Evolutionary conservation across 2,329 filamentous ascomycete genomes (phyloP).

Genomic region (Aspergillus tanneri): DNA sequence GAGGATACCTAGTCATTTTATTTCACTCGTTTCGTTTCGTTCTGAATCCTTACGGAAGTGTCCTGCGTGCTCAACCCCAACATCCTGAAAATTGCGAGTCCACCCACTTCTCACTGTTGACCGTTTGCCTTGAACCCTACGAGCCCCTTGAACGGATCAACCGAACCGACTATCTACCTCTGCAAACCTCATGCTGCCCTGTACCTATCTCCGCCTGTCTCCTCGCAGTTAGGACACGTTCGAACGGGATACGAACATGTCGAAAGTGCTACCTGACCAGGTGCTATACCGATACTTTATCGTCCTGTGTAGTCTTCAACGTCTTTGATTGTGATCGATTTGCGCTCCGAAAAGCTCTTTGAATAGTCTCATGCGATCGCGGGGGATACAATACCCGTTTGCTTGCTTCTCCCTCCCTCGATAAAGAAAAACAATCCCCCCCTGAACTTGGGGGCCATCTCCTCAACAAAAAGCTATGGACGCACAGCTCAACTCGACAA

Average conservation of each 20-base stretch:
- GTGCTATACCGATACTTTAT: conserved; percentile 14
- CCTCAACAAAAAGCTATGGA: conserved; percentile 22
- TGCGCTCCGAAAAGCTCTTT: not conserved
- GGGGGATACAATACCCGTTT: conserved; percentile 16
- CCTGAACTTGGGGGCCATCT: conserved; percentile 9
- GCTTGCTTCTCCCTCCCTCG: not conserved
- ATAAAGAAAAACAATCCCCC: conserved; percentile 2
- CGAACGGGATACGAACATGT: conserved; percentile 23
- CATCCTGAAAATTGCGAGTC: not conserved
- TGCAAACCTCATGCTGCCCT: conserved; percentile 9
- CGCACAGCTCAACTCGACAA: conserved; percentile 16
- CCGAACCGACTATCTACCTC: no score
- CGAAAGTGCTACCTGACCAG: conserved; percentile 18
- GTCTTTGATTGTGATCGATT: not conserved
- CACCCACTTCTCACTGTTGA: not conserved
- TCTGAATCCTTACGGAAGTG: not conserved
- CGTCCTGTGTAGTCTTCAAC: conserved; percentile 11
- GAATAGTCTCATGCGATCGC: conserved; percentile 7
- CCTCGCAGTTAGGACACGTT: conserved; percentile 14
- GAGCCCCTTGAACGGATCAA: no score
- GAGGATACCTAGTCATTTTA: conserved; percentile 5
- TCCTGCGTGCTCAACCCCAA: not conserved
- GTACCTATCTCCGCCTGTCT: conserved; percentile 9
- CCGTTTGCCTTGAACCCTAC: no score
- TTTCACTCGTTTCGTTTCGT: conserved; percentile 3